Percentiles rank a stretch among this genome's conserved stretches.
Evolutionary conservation across 306 rosid genomes (phyloP).

Genomic region (Trichosanthes truncata): DNA sequence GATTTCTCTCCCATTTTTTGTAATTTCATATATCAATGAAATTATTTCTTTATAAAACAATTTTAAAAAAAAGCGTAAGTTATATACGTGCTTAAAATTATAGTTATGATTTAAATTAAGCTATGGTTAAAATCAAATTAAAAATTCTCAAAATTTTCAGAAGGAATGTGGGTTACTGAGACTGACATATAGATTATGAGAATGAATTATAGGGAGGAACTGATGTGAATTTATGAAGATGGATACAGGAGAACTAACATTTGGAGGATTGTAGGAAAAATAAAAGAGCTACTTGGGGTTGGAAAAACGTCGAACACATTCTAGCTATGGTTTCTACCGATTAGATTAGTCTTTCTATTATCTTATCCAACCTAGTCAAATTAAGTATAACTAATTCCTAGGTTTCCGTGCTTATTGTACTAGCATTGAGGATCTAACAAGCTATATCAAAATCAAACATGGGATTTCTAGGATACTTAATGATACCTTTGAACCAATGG

Average conservation of each 20-base stretch:
- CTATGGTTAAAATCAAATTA: too few species aligned
- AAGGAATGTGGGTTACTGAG: too few species aligned
- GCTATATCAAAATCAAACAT: background rate
- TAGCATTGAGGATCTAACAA: background rate
- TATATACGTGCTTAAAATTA: too few species aligned
- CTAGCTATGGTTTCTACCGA: background rate
- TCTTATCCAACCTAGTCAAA: background rate
- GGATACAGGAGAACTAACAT: background rate
- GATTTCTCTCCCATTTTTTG: background rate
- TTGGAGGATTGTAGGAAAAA: background rate
- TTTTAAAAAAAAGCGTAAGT: too few species aligned
- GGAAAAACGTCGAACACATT: background rate
- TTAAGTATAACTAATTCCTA: too few species aligned
- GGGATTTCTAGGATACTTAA: background rate
- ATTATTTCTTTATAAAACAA: background rate
- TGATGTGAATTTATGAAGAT: background rate
- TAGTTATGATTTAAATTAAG: too few species aligned
- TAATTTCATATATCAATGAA: too few species aligned
- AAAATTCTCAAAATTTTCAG: too few species aligned
- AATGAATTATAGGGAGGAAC: background rate
- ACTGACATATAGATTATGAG: too few species aligned
- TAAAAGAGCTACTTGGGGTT: background rate
- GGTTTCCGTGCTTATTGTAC: background rate
- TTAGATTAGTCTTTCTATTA: background rate
- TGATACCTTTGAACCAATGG: background rate